Conservation (phyloP, 768 basidiomycete genomes). For the Termitomyces sp. region DNA sequence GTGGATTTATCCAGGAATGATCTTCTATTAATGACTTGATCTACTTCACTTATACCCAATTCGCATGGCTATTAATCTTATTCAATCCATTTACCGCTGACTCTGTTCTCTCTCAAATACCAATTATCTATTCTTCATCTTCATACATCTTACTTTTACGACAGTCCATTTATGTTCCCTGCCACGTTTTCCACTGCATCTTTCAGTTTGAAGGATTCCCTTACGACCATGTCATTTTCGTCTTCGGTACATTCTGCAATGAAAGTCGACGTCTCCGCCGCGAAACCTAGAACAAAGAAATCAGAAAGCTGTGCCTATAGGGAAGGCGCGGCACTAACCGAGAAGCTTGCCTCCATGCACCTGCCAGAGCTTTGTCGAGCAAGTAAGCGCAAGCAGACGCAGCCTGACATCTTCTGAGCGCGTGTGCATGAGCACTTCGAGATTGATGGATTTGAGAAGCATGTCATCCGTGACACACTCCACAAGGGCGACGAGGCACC, state of each 20-base stretch:
- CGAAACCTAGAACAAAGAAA: conserved; percentile 46
- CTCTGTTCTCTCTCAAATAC: background rate
- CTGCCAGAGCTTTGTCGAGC: conserved; percentile 72
- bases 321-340: conserved; percentile 36
- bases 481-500: conserved; percentile 50
- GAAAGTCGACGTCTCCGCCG: conserved; percentile 78
- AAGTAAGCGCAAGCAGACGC: conserved; percentile 67
- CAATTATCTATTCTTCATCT: conserved; percentile 16
- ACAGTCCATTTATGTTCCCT: conserved; percentile 53
- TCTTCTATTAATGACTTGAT: background rate
- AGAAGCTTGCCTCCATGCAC: conserved; percentile 69
- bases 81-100: background rate
- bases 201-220: conserved; percentile 62
- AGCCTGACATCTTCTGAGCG: conserved; percentile 71
- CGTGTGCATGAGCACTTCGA: conserved; percentile 82
- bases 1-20: conserved; percentile 11
- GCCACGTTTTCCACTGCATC: conserved; percentile 66
- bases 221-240: conserved; percentile 79
- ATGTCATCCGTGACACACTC: conserved; percentile 51
- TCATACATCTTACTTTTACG: background rate
- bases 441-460: conserved; percentile 77
- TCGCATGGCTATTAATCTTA: background rate
- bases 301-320: background rate
- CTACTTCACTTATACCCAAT: conserved; percentile 6
- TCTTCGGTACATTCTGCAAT: conserved; percentile 86